Conservation (phyloP, 1,284 basidiomycete genomes). For the Ustilago tritici region DNA sequence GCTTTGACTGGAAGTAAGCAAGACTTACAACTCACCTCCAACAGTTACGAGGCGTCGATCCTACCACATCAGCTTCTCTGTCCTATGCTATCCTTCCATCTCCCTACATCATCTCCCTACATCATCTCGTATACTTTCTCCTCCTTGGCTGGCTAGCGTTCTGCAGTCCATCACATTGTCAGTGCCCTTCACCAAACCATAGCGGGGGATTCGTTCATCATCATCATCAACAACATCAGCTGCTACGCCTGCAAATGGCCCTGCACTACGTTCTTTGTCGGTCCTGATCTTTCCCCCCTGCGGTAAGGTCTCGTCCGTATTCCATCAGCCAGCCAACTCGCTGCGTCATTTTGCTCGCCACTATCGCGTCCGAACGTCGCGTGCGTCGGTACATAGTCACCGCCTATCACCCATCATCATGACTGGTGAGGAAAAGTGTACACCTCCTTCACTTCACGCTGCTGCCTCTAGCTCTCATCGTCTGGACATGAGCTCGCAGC, state of each 20-base stretch:
- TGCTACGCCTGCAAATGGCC: slow-evolving; percentile 8
- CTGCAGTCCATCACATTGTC: neutral
- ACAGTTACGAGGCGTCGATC: slow-evolving; percentile 1
- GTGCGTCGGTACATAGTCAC: neutral
- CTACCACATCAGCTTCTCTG: neutral
- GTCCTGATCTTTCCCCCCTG: neutral
- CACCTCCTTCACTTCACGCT: too few relatives aligned
- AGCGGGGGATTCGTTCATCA: neutral
- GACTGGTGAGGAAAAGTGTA: too few relatives aligned
- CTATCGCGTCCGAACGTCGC: neutral
- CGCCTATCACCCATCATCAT: too few relatives aligned
- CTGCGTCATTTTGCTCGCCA: neutral
- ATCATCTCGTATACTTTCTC: neutral
- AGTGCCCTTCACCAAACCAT: neutral
- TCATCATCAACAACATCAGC: neutral
- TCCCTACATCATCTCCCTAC: slow-evolving; percentile 1
- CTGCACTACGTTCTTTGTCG: neutral
- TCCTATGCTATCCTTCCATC: slow-evolving; percentile 2
- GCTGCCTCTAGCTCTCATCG: neutral
- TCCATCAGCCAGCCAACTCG: neutral
- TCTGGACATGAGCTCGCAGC: slow-evolving; percentile 3
- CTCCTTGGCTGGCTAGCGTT: neutral
- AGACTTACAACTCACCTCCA: neutral
- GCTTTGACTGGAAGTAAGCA: too few relatives aligned
- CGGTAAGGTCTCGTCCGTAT: neutral